Evolutionary conservation across 805 yeast genomes (phyloP), one percentile per base, ranked within the genome.

Genomic region (Candida maesae): DNA sequence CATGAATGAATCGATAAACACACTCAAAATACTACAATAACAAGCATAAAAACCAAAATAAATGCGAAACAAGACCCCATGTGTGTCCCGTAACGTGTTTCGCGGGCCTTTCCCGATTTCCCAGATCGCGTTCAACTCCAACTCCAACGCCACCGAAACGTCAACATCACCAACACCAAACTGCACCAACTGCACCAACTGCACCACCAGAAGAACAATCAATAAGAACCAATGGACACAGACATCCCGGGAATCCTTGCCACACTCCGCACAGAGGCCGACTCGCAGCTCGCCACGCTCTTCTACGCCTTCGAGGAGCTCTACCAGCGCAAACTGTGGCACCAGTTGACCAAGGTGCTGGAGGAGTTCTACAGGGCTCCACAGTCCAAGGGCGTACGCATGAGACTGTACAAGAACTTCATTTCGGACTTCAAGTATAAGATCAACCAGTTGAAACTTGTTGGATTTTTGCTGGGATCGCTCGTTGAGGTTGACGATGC

Each of bases 291-390:
- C 38, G 68, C 78, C 9, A 75, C 79, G 21, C 61, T 71, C 7
- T 74, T 84, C 53, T 81, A 77, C 57, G 74, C 77, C 39, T 74
- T 91, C 59, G 97, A 90, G 58, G 96, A 88, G 54, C 70, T 71
- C 42, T 84, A 87, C 65, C 96, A 89, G 58, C 73, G 95, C 52
- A 89, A 88, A 63, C 74, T 91, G 60, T 93, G 97, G 97, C 95
- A 84, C 66, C 98, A 93, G 68, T 74, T 93, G 59, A 86, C 96
- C 2, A 76, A 77, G 46, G 64, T 77, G 6, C 68, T 93, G 42
- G 65, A 66, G 26, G 73, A 72, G 47, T 75, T 90, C 57, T 91
- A 78, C 66, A 67, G 67, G 32, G 68, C 71, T 41, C 71, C 77
- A 8, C 69, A 68, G 20, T 70, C 84, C 12, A 64, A 61, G 27